Base-by-base conservation (phyloP, 495 filamentous ascomycete species). In the Hypoxylon perforatum region DNA sequence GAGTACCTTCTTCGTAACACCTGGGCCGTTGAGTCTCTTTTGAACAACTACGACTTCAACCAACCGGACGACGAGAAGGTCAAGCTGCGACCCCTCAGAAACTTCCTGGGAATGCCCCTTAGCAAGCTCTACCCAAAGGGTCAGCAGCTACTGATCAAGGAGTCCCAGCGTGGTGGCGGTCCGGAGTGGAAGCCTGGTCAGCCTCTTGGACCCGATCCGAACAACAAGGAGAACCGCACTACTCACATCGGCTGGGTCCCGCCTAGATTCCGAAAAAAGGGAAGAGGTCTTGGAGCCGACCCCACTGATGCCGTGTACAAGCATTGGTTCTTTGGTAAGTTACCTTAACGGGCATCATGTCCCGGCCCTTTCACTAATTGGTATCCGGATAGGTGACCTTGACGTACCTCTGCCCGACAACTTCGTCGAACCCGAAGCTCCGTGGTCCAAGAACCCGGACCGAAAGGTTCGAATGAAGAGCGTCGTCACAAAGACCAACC, bases 291-390 rank as follows among this genome's bases (percentile, higher is more conserved):
- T n/a, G 46, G 46, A 12, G 46, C 23, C 23, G 46, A 49, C 14
- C 46, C 23, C 1, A 49, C 46, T 8, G 46, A 49, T 25, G 5
- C 46, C n/a, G 46, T 49, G 46, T 15, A 49, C 12, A 49, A 49
- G 25, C 18, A 49, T n/a, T 49, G 46, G 46, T 49, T 49, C 25
- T 49, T 49, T 28, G 46, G 46, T 49, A 49, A 17, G 46, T 49
- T 8, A 14, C 5, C 12, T 41, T 9, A 4, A 41, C 1, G 3
- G 17, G 15, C 14, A 41, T 9, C 3, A 7, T 33, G 30, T 9
- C 7, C 8, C 9, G 35, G 3, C 14, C 14, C 10, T 5, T 44
- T 44, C 21, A 17, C 41, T 44, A 44, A 44, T 19, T 19, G 15
- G 18, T 42, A 18, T 38, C 14, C 17, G 4, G 8, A 30, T 15